These are phyloP conservation scores for Polysphondylium violaceum DNA, from an alignment of 78 protist genomes.

Conservation along the genomic window DNA sequence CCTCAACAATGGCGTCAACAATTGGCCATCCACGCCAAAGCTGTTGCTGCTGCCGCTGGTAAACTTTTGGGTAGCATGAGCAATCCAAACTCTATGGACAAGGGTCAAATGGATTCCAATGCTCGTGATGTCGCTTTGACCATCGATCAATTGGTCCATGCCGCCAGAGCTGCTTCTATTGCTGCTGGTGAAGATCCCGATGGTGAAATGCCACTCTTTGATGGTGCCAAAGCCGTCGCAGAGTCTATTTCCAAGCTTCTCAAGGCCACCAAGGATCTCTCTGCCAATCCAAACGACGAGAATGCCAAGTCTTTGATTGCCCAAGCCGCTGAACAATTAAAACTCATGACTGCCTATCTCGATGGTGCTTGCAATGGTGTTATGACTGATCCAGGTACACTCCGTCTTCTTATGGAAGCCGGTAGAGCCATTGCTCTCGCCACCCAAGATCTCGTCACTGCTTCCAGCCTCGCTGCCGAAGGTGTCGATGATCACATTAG, in stretches of 20 bases:
- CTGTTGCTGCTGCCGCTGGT: conserved; percentile 72
- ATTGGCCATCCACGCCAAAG: conserved; percentile 80
- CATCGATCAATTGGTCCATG: conserved; percentile 81
- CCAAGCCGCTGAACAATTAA: conserved; percentile 78
- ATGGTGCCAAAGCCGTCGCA: conserved; percentile 82
- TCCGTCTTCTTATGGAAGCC: conserved; percentile 52
- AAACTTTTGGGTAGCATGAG: conserved; percentile 63
- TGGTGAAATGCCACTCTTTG: conserved; percentile 79
- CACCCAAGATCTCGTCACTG: conserved; percentile 74
- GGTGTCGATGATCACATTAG: conserved; percentile 39
- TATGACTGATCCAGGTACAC: conserved; percentile 74
- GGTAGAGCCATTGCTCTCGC: conserved; percentile 81
- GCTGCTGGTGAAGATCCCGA: conserved; percentile 80
- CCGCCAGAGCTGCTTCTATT: conserved; percentile 82
- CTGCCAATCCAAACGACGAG: conserved; percentile 81
- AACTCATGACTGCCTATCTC: conserved; percentile 73
- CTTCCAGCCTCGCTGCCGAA: background rate
- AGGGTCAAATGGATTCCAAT: conserved; percentile 63
- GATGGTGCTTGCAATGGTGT: conserved; percentile 77
- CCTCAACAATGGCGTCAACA: conserved; percentile 85
- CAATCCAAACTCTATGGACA: conserved; percentile 75
- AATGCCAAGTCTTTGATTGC: conserved; percentile 38
- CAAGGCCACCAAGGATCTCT: conserved; percentile 70
- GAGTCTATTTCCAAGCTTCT: conserved; percentile 75
- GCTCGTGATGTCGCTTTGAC: conserved; percentile 70